A percentile compares a stretch with the other conserved stretches of the same genome.
Evolutionary conservation across 345 rosid species (phyloP).

Genomic region (Murraya koenigii): DNA sequence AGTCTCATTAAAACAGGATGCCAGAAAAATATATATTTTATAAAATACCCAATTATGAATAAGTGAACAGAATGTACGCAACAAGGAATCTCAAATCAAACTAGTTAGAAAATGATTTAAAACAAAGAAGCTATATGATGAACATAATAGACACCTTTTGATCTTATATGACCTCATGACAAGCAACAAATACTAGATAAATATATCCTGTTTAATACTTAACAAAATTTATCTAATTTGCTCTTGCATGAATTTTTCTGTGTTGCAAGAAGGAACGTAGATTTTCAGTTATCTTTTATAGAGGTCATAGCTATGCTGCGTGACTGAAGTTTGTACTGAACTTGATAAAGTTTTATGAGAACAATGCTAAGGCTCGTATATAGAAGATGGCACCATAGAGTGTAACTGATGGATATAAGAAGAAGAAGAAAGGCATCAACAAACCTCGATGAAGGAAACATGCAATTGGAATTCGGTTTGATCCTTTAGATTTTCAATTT

Average conservation of each 20-base stretch:
- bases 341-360: not conserved
- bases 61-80: too few species aligned
- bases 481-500: constrained; percentile 72
- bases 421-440: constrained; percentile 19
- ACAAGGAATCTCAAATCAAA: not conserved
- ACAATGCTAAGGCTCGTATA: not conserved
- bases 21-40: not conserved
- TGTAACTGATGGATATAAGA: not conserved
- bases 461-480: constrained; percentile 84
- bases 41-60: too few species aligned
- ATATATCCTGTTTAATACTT: not conserved
- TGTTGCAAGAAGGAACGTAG: not conserved
- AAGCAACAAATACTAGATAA: not conserved
- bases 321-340: not conserved
- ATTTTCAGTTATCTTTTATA: not conserved
- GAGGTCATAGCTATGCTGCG: not conserved
- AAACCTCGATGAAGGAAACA: constrained; percentile 96
- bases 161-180: constrained; percentile 10
- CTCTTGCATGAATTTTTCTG: not conserved
- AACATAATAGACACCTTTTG: not conserved
- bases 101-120: not conserved
- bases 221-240: not conserved
- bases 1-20: not conserved
- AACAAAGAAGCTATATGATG: not conserved
- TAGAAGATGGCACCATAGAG: not conserved